These are phyloP conservation scores for Verticillium nonalfalfae DNA, from an alignment of 2,329 filamentous ascomycete species.

Conservation along the genomic window DNA sequence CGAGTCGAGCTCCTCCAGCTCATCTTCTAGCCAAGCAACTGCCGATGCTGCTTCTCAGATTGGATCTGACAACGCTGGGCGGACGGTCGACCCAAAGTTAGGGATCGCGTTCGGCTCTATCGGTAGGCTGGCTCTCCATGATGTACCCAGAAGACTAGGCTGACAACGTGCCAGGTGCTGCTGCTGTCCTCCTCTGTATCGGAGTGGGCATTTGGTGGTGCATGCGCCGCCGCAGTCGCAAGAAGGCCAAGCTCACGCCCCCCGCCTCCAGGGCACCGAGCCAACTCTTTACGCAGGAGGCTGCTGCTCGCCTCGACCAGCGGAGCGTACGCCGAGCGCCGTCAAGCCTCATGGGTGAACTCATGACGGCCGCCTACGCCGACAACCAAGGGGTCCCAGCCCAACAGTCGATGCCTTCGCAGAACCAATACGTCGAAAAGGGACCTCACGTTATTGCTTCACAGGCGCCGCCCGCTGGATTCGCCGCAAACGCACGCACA, in stretches of 20 bases:
- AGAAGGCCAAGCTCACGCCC: neutral
- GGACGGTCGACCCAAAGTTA: conserved; percentile 4
- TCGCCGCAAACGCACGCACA: neutral
- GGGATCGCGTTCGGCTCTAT: conserved; percentile 10
- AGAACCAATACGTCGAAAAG: conserved; percentile 13
- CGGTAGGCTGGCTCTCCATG: neutral
- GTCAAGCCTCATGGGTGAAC: conserved; percentile 13
- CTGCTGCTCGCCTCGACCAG: neutral
- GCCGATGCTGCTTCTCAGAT: conserved; percentile 2
- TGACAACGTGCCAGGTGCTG: neutral
- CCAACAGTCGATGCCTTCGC: conserved; percentile 4
- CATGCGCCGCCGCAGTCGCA: conserved; percentile 2
- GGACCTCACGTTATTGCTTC: neutral
- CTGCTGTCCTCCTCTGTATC: conserved; percentile 5
- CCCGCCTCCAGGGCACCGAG: neutral
- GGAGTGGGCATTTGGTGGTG: conserved; percentile 9
- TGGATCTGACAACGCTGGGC: conserved; percentile 2
- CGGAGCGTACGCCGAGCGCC: conserved; percentile 1
- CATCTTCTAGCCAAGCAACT: neutral
- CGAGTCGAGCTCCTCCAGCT: neutral
- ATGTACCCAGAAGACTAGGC: neutral
- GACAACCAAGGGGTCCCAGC: conserved; percentile 5
- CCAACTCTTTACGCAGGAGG: conserved; percentile 2
- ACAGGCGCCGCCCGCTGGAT: neutral
- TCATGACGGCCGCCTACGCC: conserved; percentile 14